These are phyloP conservation scores for Apodospora peruviana DNA, from an alignment of 495 filamentous ascomycete species.

Conservation along the genomic window DNA sequence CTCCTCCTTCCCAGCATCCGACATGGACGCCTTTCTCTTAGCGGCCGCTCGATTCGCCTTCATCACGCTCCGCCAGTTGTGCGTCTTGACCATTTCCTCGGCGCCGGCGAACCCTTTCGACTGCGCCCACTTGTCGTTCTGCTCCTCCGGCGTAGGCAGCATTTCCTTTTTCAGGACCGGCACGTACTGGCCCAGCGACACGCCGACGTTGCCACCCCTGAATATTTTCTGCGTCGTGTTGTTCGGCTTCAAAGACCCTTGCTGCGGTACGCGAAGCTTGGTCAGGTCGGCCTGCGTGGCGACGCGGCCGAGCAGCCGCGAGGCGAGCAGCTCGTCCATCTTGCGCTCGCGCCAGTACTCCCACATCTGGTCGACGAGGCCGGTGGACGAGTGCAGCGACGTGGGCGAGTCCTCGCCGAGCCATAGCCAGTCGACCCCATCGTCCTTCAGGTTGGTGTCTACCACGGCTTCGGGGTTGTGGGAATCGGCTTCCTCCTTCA, in stretches of 20 bases:
- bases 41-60: too few species aligned
- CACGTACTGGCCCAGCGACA: conserved; percentile 60
- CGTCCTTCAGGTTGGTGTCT: conserved; percentile 20
- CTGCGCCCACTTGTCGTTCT: conserved; percentile 72
- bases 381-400: conserved; percentile 52
- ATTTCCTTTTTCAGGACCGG: conserved; percentile 61
- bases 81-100: conserved; percentile 37
- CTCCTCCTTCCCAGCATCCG: too few species aligned
- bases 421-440: conserved; percentile 77
- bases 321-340: conserved; percentile 80
- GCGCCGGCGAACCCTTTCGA: conserved; percentile 55
- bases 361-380: conserved; percentile 74
- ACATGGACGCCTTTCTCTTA: not conserved
- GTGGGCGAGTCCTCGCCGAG: conserved; percentile 52
- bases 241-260: conserved; percentile 16
- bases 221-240: conserved; percentile 58
- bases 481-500: conserved; percentile 13
- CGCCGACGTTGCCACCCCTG: conserved; percentile 58
- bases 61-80: conserved; percentile 28
- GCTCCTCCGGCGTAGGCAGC: conserved; percentile 59
- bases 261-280: conserved; percentile 2
- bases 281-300: conserved; percentile 43
- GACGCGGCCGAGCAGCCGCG: conserved; percentile 58
- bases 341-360: conserved; percentile 72
- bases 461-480: conserved; percentile 37